Percentiles rank a stretch among this genome's conserved stretches.
Evolutionary conservation across 768 basidiomycete species (phyloP).

Genomic region (Lanmaoa pseudosensibilis): DNA sequence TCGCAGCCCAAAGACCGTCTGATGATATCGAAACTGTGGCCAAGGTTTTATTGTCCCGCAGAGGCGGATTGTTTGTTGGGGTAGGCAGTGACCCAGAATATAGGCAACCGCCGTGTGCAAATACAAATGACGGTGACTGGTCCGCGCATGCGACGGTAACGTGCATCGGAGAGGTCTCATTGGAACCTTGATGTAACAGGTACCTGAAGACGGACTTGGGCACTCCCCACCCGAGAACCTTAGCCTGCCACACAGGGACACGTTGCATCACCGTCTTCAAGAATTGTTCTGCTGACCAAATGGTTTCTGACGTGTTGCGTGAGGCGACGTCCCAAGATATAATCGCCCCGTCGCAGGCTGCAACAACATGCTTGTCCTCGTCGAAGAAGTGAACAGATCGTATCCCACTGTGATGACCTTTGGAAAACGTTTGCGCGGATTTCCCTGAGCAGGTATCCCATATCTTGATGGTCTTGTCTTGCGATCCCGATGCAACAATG

Average conservation of each 20-base stretch:
- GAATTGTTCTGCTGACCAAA: neutral
- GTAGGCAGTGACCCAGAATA: neutral
- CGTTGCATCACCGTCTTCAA: neutral
- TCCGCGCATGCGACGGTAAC: neutral
- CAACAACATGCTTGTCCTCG: conserved; percentile 7
- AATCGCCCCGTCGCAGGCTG: conserved; percentile 5
- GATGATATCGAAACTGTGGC: conserved; percentile 17
- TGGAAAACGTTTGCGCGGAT: conserved; percentile 14
- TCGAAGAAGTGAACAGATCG: conserved; percentile 17
- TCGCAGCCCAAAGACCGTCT: conserved; percentile 22
- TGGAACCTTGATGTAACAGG: neutral
- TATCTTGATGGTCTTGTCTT: conserved; percentile 25
- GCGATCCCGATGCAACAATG: conserved; percentile 22
- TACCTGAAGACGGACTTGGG: conserved; percentile 1
- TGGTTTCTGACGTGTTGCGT: neutral
- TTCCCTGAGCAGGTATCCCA: conserved; percentile 23
- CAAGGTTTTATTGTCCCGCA: neutral
- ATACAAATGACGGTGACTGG: conserved; percentile 7
- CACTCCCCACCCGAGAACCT: conserved; percentile 3
- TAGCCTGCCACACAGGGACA: conserved; percentile 5
- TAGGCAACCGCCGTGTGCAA: neutral
- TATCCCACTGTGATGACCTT: conserved; percentile 12
- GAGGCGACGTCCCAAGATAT: conserved; percentile 9
- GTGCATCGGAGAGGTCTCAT: too few relatives aligned
- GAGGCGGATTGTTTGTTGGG: neutral